phyloP scores from a whole-genome alignment of 2,329 filamentous ascomycete genomes.

The Simplicillium sp. region DNA sequence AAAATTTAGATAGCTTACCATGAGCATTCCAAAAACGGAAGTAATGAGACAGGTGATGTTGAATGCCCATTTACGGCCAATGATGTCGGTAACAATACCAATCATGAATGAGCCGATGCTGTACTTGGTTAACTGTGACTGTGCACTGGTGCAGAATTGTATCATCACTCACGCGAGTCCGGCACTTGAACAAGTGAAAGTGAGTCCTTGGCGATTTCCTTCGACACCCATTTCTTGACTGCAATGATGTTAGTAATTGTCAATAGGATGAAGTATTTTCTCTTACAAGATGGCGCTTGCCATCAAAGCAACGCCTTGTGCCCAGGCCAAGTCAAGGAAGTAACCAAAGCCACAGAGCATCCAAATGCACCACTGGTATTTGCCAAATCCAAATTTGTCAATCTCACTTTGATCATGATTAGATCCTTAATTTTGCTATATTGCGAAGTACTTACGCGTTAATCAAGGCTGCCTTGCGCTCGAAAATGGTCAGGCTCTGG shows the following conservation, averaged over 20 bases:
- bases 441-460: constrained; percentile 1
- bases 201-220: constrained; percentile 1
- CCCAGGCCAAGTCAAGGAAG: constrained; percentile 40
- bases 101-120: constrained; percentile 2
- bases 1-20: too few relatives aligned
- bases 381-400: constrained; percentile 33
- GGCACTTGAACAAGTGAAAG: constrained; percentile 4
- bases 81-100: constrained; percentile 4
- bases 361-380: constrained; percentile 36
- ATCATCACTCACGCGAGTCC: constrained; percentile 2
- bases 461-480: constrained; percentile 4
- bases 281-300: constrained; percentile 6
- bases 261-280: too few relatives aligned
- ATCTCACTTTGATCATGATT: too few relatives aligned
- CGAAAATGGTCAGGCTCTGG: constrained; percentile 2
- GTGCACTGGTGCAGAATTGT: too few relatives aligned
- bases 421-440: constrained; percentile 8
- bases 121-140: not conserved
- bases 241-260: too few relatives aligned
- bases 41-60: constrained; percentile 40
- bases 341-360: constrained; percentile 36
- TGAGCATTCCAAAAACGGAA: constrained; percentile 33
- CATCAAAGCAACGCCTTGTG: constrained; percentile 40
- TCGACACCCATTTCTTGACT: constrained; percentile 3
- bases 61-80: constrained; percentile 35